phyloP scores from a whole-genome alignment of 257 asterid genomes.

The Galeopsis tetrahit region DNA sequence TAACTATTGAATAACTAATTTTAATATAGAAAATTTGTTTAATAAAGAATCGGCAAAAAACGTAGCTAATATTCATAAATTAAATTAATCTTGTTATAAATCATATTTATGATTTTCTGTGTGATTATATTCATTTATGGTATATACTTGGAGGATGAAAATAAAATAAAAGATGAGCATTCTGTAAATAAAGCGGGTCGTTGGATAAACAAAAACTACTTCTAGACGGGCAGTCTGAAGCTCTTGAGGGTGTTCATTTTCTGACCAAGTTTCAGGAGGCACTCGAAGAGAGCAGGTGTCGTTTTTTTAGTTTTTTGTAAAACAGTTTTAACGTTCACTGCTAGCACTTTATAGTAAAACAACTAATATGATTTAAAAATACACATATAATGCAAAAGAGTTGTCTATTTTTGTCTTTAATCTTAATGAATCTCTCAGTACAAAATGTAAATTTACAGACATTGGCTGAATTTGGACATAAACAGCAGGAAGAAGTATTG shows the following conservation, averaged over 20 bases:
- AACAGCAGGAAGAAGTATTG: slow-evolving; percentile 76
- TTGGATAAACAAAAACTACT: slow-evolving; percentile 75
- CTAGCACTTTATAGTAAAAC: background rate
- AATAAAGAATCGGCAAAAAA: no score
- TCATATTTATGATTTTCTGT: no score
- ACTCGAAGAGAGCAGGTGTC: slow-evolving; percentile 83
- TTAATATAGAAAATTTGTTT: no score
- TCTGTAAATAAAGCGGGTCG: slow-evolving; percentile 65
- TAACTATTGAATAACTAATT: no score
- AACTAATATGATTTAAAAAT: background rate
- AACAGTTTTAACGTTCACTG: background rate
- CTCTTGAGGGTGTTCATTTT: slow-evolving; percentile 62
- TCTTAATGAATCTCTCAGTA: background rate
- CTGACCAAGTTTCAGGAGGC: slow-evolving; percentile 73
- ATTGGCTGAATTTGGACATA: slow-evolving; percentile 69
- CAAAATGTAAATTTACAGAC: slow-evolving; percentile 31
- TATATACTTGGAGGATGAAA: no score
- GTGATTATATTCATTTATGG: no score
- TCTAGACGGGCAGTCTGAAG: slow-evolving; percentile 67
- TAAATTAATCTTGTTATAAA: no score
- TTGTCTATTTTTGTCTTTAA: background rate
- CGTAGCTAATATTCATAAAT: no score
- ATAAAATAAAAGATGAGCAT: slow-evolving; percentile 45
- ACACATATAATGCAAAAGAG: no score
- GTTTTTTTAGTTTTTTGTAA: background rate